Percentiles rank a stretch among this genome's conserved stretches.
These are phyloP conservation scores for Blastosporella zonata DNA, from an alignment of 1,284 basidiomycete species.

Conservation along the genomic window DNA sequence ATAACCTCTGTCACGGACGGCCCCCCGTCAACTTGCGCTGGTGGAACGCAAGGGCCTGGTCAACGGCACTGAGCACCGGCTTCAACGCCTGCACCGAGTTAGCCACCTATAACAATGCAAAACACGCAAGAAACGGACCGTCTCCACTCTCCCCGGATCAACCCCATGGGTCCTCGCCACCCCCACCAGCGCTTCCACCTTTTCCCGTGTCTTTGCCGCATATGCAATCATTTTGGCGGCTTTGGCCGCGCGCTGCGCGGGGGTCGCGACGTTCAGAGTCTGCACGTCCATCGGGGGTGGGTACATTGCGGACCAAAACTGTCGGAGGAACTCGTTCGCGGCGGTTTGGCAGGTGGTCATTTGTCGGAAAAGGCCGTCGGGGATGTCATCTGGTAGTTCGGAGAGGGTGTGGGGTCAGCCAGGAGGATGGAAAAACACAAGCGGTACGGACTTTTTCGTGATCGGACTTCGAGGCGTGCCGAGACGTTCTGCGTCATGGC, in stretches of 20 bases:
- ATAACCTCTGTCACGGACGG: constrained; percentile 20
- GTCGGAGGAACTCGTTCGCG: constrained; percentile 92
- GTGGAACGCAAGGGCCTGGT: constrained; percentile 70
- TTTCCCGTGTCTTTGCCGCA: constrained; percentile 74
- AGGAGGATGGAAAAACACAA: constrained; percentile 1
- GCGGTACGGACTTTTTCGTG: constrained; percentile 54
- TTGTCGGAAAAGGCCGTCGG: constrained; percentile 73
- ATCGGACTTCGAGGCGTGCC: constrained; percentile 61
- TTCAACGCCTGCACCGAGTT: constrained; percentile 65
- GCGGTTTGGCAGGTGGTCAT: constrained; percentile 90
- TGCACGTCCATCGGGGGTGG: constrained; percentile 67
- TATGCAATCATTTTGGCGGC: constrained; percentile 85
- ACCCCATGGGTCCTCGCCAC: constrained; percentile 60
- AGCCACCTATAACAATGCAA: neutral
- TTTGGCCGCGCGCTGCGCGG: constrained; percentile 69
- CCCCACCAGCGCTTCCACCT: constrained; percentile 73
- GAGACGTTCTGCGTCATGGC: constrained; percentile 78
- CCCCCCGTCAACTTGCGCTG: constrained; percentile 32
- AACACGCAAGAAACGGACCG: constrained; percentile 44
- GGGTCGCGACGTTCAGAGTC: constrained; percentile 43
- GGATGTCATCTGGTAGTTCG: constrained; percentile 65
- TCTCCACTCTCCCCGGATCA: constrained; percentile 63
- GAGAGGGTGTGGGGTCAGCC: neutral
- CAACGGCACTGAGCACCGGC: constrained; percentile 75
- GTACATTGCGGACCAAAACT: constrained; percentile 91